Conservation (phyloP, 805 yeast species). For the Wickerhamomyces bovis region DNA sequence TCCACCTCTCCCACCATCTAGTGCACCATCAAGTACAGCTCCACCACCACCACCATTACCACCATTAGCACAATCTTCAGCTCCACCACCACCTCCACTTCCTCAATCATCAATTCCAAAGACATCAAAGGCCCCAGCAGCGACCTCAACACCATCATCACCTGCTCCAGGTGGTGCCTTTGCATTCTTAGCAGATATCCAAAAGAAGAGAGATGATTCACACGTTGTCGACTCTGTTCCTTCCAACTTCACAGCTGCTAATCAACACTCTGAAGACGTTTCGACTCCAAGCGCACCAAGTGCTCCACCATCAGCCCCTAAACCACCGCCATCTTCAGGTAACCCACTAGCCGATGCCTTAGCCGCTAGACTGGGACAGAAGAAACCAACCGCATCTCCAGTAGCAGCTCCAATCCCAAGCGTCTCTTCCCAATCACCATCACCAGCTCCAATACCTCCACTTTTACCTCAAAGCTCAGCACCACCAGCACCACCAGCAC, state of each 20-base stretch:
- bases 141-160: conserved; percentile 15
- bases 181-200: conserved; percentile 56
- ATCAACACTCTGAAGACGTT: conserved; percentile 4
- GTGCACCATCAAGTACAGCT: conserved; percentile 12
- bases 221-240: conserved; percentile 40
- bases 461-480: conserved; percentile 15
- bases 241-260: conserved; percentile 13
- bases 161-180: conserved; percentile 33
- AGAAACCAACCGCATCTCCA: conserved; percentile 18
- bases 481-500: conserved; percentile 7
- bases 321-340: conserved; percentile 22
- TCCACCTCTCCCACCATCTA: conserved; percentile 19
- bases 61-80: conserved; percentile 22
- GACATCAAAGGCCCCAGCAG: background rate
- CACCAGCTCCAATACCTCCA: conserved; percentile 18
- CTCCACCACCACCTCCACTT: conserved; percentile 12
- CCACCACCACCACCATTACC: conserved; percentile 31
- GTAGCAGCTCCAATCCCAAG: conserved; percentile 11
- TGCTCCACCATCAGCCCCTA: conserved; percentile 20
- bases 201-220: conserved; percentile 46
- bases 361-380: conserved; percentile 1
- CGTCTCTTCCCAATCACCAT: background rate
- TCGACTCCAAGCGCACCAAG: conserved; percentile 12
- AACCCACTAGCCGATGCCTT: conserved; percentile 7
- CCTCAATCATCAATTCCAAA: conserved; percentile 18